Evolutionary conservation across 179 eudicot species (phyloP), one percentile per base, ranked within the genome.

Genomic region (Nepenthes alata): DNA sequence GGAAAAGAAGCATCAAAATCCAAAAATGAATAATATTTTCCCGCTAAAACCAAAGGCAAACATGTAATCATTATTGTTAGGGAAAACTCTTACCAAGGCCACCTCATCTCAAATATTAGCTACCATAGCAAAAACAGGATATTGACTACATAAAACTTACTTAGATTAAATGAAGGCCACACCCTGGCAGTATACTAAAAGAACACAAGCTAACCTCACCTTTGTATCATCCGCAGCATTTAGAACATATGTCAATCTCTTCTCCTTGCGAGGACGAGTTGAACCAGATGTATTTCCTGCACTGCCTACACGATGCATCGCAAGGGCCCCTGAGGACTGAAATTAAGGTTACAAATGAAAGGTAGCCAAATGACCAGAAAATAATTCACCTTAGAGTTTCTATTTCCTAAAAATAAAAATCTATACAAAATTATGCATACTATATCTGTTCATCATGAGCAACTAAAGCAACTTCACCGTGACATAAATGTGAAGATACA

Each of bases 271-370:
- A 52, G 86, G 83, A 6, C 98, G 98, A 67, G 61, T 78, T 55
- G 95, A 89, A 75, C 86, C 81, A 51, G 88, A 70, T 64, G 94
- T 70, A 77, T 83, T 86, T 70, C 96, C 95, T 44, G 93, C 81
- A 73, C 98, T 89, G 58, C 84, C 93, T 59, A 93, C 98, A 44
- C 96, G 93, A 80, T 93, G 98, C 98, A 93, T 93, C 65, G 72
- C 87, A 59, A 65, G 70, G 73, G 59, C 53, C 47, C 83, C 88
- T 75, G 60, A 60, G 48, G 55, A 71, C 7, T 11, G n/a, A n/a
- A 50, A 50, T 3, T 50, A 3, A 11, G 15, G 15, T 50, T 50
- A 13, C 53, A 50, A 50, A 50, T 3, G 11, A 11, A 50, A 50
- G 11, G 53, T 41, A 41, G 25, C 45, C 8, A 41, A 41, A 41